Evolutionary conservation across 2,329 filamentous ascomycete genomes (phyloP).

Genomic region (Pseudogymnoascus verrucosus): DNA sequence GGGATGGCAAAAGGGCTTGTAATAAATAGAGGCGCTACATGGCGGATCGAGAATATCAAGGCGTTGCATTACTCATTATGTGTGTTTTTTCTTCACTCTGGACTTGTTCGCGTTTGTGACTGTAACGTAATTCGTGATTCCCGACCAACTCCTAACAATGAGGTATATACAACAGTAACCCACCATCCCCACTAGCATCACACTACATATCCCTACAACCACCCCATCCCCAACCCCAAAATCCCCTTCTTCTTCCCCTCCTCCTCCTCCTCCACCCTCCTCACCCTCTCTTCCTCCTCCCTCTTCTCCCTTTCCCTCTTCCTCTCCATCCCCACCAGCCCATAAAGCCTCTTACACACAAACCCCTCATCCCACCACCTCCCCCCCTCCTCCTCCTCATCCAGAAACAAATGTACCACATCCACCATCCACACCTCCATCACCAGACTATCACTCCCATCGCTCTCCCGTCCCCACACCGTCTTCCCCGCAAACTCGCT

Average conservation of each 20-base stretch:
- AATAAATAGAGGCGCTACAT: constrained; percentile 8
- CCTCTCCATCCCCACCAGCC: constrained; percentile 42
- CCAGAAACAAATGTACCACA: constrained; percentile 2
- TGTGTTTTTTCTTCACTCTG: background rate
- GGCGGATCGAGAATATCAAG: constrained; percentile 5
- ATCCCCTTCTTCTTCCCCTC: background rate
- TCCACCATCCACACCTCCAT: constrained; percentile 19
- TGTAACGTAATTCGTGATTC: constrained; percentile 2
- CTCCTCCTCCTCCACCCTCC: too few species aligned
- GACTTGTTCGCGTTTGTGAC: background rate
- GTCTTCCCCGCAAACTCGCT: background rate
- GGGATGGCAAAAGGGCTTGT: background rate
- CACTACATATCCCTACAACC: background rate
- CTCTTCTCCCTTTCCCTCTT: constrained; percentile 24
- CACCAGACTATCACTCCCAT: background rate
- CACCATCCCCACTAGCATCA: background rate
- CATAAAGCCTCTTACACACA: constrained; percentile 46
- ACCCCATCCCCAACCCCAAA: constrained; percentile 6
- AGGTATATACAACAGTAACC: background rate
- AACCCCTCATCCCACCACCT: constrained; percentile 42
- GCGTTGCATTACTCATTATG: background rate
- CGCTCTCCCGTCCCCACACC: constrained; percentile 23
- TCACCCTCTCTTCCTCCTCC: background rate
- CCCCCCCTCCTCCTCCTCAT: constrained; percentile 30
- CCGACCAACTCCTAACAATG: constrained; percentile 1